Evolutionary conservation across 345 rosid genomes (phyloP), one percentile per base, ranked within the genome.

Genomic region (Melaleuca quinquenervia): DNA sequence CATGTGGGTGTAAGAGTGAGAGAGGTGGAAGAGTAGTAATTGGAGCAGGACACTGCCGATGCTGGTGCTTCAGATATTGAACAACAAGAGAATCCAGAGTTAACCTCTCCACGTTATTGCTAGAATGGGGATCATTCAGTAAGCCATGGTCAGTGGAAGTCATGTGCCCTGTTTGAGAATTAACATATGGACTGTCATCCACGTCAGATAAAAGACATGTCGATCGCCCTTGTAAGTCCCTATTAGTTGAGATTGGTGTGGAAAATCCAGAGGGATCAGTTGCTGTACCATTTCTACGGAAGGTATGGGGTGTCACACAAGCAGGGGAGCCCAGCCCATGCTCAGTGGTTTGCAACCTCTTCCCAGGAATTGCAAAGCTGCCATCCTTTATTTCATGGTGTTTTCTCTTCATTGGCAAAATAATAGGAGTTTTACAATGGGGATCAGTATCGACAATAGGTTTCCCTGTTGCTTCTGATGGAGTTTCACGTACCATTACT

Each of bases 1-100:
- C 93, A 91, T 97, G 99, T 32, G 96, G 98, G 75, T 97, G 98
- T 82, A 97, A 85, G 74, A 97, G 96, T 86, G 98, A 96, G 87
- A 97, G 94, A 36, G 99, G 99, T 20, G 99, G 99, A 82, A 97
- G 96, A 87, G 99, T 97, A 12, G 99, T 96, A 87, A 97, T 94
- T 62, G 99, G 99, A 88, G 99, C 99, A 84, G 94, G 98, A 89
- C 99, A 97, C 88, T 97, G 99, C 80, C 99, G 96, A 91, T 97
- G 99, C 86, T 96, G 99, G 86, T 97, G 98, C 91, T 97, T 97
- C 89, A 97, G 89, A 90, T 93, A 96, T 90, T 97, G 99, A 91
- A 97, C 95, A 80, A 97, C 96, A 74, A 97, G 88, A 80, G 96
- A 91, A 87, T 97, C 99, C 50, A 97, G 91, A 85, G 98, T 93